Percentiles rank a stretch among this genome's conserved stretches.
phyloP scores from a whole-genome alignment of 345 rosid species.

The Gossypioides kirkii region DNA sequence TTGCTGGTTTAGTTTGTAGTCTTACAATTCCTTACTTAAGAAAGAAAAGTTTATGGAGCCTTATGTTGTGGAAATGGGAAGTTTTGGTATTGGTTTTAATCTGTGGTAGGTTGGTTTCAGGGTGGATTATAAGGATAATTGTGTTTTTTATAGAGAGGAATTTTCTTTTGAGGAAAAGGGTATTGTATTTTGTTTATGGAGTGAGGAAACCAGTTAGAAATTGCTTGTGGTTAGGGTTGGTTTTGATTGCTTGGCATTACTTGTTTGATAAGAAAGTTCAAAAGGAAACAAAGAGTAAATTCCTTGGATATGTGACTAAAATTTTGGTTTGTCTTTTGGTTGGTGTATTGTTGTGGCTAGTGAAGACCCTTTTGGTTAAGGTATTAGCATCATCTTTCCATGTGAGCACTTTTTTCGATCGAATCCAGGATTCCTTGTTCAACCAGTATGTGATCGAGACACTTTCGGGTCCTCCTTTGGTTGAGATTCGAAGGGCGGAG shows the following conservation, averaged over 20 bases:
- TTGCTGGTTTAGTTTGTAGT: slow-evolving; percentile 51
- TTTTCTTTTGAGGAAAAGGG: slow-evolving; percentile 66
- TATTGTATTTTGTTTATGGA: slow-evolving; percentile 84
- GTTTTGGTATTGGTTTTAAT: slow-evolving; percentile 68
- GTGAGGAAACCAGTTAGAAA: slow-evolving; percentile 68
- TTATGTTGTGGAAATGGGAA: slow-evolving; percentile 84
- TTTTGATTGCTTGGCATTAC: slow-evolving; percentile 67
- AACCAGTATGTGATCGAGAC: slow-evolving; percentile 71
- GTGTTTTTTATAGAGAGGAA: slow-evolving; percentile 73
- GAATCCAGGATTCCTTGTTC: slow-evolving; percentile 82
- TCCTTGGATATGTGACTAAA: slow-evolving; percentile 52
- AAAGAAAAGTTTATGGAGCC: slow-evolving; percentile 35
- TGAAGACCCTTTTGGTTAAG: slow-evolving; percentile 73
- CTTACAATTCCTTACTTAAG: slow-evolving; percentile 36
- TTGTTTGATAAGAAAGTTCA: slow-evolving; percentile 60
- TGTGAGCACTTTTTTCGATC: slow-evolving; percentile 84
- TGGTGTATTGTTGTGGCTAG: slow-evolving; percentile 66
- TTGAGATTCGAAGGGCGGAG: slow-evolving; percentile 41
- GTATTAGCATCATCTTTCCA: slow-evolving; percentile 89
- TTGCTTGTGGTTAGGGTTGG: slow-evolving; percentile 84
- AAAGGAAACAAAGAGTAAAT: slow-evolving; percentile 30
- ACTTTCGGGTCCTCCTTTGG: slow-evolving; percentile 65
- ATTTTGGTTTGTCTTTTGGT: slow-evolving; percentile 61
- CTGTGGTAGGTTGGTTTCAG: slow-evolving; percentile 81
- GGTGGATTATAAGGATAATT: slow-evolving; percentile 61